Evolutionary conservation across 345 rosid genomes (phyloP), one percentile per base, ranked within the genome.

Genomic region (Ceriops zippeliana): DNA sequence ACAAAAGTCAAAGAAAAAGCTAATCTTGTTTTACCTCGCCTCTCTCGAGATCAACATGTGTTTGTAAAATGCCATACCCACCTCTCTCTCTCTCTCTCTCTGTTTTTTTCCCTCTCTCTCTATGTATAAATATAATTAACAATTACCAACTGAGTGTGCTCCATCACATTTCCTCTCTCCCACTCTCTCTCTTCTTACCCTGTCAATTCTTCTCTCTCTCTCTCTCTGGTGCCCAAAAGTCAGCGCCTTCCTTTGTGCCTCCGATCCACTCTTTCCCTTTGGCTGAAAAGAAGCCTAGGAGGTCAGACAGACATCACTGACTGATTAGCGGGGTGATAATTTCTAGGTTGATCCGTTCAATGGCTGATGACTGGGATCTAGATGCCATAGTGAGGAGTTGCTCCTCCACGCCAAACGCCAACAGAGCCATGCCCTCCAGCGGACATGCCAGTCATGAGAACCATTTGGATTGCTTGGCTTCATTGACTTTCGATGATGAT

Each of bases 281-380:
- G 26, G 62, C 24, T 17, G 21, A 38, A 67, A 31, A 69, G 52
- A 26, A 21, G 21, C 28, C 27, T 26, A 22, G 58, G 6, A 26
- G 49, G 17, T 54, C 58, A 54, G 58, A 54, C 28, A 20, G 24
- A 7, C 2, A 22, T 54, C 27, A 9, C 27, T 54, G 58, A 9
- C 27, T 54, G 58, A n/a, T 22, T 52, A n/a, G 28, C 22, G 10
- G 19, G 71, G 62, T 67, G 49, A 66, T 58, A 61, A 28, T 70
- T 65, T 68, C 80, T 62, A 71, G 70, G 72, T 69, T 9, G 73
- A 72, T 80, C 52, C 42, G 35, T 61, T 70, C 35, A n/a, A 49
- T 67, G 52, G 51, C 51, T 26, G 86, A 82, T 46, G 88, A 86
- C 54, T 93, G 97, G 98, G 98, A 91, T 83, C 89, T 93, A 38